Percentiles rank a stretch among this genome's conserved stretches.
Conservation (phyloP, 768 basidiomycete genomes). For the Krasilnikovozyma curviuscula region DNA sequence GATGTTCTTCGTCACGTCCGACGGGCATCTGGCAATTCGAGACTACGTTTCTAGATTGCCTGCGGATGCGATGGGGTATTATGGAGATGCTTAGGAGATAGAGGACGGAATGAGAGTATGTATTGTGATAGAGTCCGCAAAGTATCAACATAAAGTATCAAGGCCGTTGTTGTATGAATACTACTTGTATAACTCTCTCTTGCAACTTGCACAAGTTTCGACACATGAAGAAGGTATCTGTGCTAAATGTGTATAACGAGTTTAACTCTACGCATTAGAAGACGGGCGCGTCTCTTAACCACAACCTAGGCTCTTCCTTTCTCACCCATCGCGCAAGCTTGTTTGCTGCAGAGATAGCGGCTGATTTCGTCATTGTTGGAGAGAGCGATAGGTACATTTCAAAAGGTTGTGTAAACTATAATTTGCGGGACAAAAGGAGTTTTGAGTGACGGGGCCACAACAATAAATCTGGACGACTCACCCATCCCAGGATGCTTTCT, state of each 20-base stretch:
- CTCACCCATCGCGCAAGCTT: constrained; percentile 76
- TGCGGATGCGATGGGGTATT: no score
- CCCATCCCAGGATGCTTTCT: constrained; percentile 90
- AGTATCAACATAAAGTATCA: no score
- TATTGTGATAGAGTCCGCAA: no score
- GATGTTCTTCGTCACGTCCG: constrained; percentile 47
- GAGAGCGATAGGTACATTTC: constrained; percentile 75
- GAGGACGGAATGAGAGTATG: no score
- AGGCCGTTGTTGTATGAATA: no score
- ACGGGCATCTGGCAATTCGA: constrained; percentile 20
- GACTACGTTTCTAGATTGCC: constrained; percentile 11
- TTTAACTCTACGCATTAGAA: constrained; percentile 34
- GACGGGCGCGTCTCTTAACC: constrained; percentile 73
- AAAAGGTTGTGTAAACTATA: constrained; percentile 76
- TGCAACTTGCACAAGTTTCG: no score
- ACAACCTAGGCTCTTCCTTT: constrained; percentile 62
- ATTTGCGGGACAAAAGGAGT: background rate
- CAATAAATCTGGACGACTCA: constrained; percentile 29
- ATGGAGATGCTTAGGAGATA: no score
- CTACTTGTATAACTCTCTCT: no score
- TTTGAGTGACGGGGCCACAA: background rate
- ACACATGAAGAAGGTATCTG: no score
- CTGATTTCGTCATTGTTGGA: constrained; percentile 67
- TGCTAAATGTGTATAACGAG: background rate
- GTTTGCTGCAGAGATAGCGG: constrained; percentile 72